These are phyloP conservation scores for Suillus lakei DNA, from an alignment of 768 basidiomycete species.

Conservation along the genomic window DNA sequence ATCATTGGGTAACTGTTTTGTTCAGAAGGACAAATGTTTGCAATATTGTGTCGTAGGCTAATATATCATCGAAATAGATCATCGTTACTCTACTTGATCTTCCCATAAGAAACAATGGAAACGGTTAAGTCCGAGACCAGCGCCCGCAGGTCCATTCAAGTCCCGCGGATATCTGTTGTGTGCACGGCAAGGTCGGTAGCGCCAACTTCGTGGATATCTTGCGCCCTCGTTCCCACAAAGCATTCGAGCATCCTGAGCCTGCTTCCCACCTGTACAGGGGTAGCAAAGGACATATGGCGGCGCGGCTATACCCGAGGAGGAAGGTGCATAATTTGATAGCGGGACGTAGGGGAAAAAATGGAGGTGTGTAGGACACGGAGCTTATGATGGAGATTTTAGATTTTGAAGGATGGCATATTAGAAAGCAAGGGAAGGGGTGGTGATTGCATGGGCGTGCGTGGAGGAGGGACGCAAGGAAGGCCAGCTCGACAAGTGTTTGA, in stretches of 20 bases:
- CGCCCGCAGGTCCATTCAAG: conserved; percentile 90
- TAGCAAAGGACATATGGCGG: conserved; percentile 92
- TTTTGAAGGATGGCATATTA: neutral
- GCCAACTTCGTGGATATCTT: conserved; percentile 20
- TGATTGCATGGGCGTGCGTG: conserved; percentile 49
- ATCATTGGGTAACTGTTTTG: neutral
- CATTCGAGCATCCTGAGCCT: conserved; percentile 85
- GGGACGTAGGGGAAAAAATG: conserved; percentile 55
- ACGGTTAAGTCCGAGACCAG: conserved; percentile 44
- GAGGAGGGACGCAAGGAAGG: conserved; percentile 55
- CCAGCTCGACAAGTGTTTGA: conserved; percentile 75
- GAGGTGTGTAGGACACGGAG: neutral
- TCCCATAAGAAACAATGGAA: neutral
- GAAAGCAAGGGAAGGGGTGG: conserved; percentile 8
- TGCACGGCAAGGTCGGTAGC: conserved; percentile 30
- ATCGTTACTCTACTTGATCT: neutral
- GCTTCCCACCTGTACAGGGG: conserved; percentile 90
- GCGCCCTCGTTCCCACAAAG: conserved; percentile 59
- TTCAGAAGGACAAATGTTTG: neutral
- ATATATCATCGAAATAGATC: neutral
- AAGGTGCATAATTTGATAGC: conserved; percentile 73
- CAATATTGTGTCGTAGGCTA: neutral
- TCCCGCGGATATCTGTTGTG: conserved; percentile 60
- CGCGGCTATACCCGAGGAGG: conserved; percentile 75
- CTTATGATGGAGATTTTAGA: neutral